Evolutionary conservation across 768 basidiomycete species (phyloP).

Genomic region (Rossbeevera mucosa): DNA sequence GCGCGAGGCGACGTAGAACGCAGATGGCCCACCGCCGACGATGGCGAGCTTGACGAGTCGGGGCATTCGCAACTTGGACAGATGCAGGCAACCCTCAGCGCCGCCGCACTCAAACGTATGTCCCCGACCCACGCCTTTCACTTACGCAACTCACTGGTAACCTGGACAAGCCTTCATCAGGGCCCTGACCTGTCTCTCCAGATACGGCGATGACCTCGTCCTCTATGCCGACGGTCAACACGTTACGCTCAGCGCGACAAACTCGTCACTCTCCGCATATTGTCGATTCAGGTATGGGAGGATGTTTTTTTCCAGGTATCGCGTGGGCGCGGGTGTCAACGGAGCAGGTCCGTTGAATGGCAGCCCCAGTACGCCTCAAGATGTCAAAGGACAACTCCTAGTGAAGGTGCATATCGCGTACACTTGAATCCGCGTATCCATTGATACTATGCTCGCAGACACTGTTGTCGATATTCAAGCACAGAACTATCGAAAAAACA

Average conservation of each 20-base stretch:
- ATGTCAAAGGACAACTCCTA: conserved; percentile 62
- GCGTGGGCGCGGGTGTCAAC: conserved; percentile 30
- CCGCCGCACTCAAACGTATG: conserved; percentile 48
- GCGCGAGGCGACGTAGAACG: conserved; percentile 88
- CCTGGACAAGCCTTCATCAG: conserved; percentile 63
- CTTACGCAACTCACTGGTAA: conserved; percentile 20
- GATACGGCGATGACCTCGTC: conserved; percentile 77
- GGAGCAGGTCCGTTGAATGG: conserved; percentile 13
- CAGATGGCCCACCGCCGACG: conserved; percentile 93
- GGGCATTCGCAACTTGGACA: conserved; percentile 3
- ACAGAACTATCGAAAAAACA: conserved; percentile 68
- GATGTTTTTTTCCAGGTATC: conserved; percentile 69
- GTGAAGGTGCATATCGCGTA: conserved; percentile 49
- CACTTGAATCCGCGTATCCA: background rate
- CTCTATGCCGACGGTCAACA: conserved; percentile 59
- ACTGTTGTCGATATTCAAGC: conserved; percentile 68
- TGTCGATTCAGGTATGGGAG: conserved; percentile 69
- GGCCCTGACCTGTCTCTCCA: conserved; percentile 70
- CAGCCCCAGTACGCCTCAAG: conserved; percentile 32
- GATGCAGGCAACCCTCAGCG: conserved; percentile 70
- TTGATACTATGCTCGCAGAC: conserved; percentile 39
- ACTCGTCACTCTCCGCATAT: conserved; percentile 78
- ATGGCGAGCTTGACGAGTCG: conserved; percentile 70
- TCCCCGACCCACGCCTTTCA: conserved; percentile 3
- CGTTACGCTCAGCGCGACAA: conserved; percentile 67